Percentiles rank a stretch among this genome's conserved stretches.
phyloP scores from a whole-genome alignment of 495 filamentous ascomycete genomes.

The Tuber microsphaerosporum region DNA sequence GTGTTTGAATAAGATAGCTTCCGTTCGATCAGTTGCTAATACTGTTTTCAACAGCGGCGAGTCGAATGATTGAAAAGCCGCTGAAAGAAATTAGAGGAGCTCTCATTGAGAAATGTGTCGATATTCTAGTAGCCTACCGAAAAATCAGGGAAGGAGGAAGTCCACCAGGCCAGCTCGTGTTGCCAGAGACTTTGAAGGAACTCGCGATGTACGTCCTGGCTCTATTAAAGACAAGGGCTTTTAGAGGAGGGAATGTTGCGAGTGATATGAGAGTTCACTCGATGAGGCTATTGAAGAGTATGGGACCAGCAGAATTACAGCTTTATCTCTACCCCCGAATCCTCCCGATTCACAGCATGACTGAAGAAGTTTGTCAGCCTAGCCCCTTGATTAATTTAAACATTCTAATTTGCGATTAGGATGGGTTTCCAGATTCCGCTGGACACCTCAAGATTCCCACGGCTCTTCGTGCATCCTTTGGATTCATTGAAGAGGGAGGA shows the following conservation, averaged over 20 bases:
- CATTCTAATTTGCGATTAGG: conserved; percentile 49
- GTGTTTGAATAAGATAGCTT: not conserved
- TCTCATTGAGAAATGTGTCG: conserved; percentile 86
- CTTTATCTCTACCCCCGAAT: conserved; percentile 95
- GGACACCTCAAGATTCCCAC: conserved; percentile 77
- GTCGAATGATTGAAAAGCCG: conserved; percentile 67
- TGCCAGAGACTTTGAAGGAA: conserved; percentile 94
- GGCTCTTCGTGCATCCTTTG: conserved; percentile 76
- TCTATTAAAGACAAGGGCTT: conserved; percentile 80
- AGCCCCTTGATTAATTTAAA: conserved; percentile 53
- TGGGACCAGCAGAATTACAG: conserved; percentile 76
- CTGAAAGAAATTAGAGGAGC: conserved; percentile 81
- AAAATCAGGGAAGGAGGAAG: conserved; percentile 73
- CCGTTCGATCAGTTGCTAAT: conserved; percentile 7
- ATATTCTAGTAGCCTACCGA: conserved; percentile 87
- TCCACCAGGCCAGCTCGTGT: conserved; percentile 85
- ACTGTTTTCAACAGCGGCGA: conserved; percentile 51
- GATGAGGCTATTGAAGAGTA: conserved; percentile 78
- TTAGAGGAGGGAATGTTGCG: conserved; percentile 89
- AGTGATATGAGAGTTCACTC: conserved; percentile 86
- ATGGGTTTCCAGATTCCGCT: conserved; percentile 78
- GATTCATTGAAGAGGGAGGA: conserved; percentile 84
- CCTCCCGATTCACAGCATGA: conserved; percentile 82
- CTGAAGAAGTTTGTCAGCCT: conserved; percentile 52
- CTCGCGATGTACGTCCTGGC: conserved; percentile 96